Conservation (phyloP, 2,329 filamentous ascomycete genomes). For the Aspergillus eucalypticola region DNA sequence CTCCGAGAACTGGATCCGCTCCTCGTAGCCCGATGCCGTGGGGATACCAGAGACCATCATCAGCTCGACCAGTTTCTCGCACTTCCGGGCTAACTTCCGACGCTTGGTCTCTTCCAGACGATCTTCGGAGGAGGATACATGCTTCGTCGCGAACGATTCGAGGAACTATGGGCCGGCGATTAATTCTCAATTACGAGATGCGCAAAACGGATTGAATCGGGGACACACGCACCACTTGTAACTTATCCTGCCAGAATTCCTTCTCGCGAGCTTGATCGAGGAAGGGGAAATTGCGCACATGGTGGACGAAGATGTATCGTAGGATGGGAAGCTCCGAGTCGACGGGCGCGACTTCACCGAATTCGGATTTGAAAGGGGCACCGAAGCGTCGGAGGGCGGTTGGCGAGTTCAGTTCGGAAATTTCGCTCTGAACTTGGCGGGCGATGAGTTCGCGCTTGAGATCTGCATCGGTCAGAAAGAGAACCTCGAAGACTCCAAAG, state of each 20-base stretch:
- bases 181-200: not conserved
- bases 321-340: conserved; percentile 93
- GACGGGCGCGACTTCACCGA: conserved; percentile 86
- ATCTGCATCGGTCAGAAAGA: conserved; percentile 55
- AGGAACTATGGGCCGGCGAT: conserved; percentile 65
- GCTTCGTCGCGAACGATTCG: conserved; percentile 94
- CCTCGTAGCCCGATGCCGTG: conserved; percentile 95
- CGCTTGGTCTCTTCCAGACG: conserved; percentile 94
- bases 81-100: conserved; percentile 86
- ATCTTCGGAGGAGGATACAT: conserved; percentile 96
- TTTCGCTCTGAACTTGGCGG: conserved; percentile 86
- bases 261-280: conserved; percentile 95
- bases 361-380: conserved; percentile 88
- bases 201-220: not conserved
- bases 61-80: conserved; percentile 91
- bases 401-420: conserved; percentile 88
- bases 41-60: conserved; percentile 99
- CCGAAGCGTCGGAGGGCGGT: conserved; percentile 94
- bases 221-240: conserved; percentile 73
- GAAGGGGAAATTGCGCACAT: conserved; percentile 97
- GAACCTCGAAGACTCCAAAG: not conserved
- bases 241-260: conserved; percentile 99
- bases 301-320: conserved; percentile 95
- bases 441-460: conserved; percentile 93
- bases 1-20: conserved; percentile 93